Conservation (phyloP, 805 yeast species). For the Teunomyces kruisii region DNA sequence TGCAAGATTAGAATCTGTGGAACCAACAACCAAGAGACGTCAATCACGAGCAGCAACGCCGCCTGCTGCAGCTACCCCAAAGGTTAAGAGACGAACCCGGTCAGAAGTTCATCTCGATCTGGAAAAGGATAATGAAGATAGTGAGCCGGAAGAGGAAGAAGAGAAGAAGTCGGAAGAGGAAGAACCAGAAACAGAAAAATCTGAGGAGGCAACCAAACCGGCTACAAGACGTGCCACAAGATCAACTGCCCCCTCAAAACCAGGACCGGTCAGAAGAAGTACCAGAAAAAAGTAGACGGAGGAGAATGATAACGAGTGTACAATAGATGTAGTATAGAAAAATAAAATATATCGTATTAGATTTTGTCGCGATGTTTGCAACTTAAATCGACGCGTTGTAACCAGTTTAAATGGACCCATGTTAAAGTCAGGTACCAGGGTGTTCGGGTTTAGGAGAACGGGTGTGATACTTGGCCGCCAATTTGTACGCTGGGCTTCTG, state of each 20-base stretch:
- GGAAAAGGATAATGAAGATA: conserved; percentile 7
- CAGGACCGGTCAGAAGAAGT: conserved; percentile 14
- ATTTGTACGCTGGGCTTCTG: not conserved
- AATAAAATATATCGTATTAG: not conserved
- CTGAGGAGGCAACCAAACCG: conserved; percentile 1
- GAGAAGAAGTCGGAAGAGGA: conserved; percentile 5
- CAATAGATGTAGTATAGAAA: conserved; percentile 2
- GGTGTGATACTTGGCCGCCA: not conserved
- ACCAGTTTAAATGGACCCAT: not conserved
- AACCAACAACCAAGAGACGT: conserved; percentile 10
- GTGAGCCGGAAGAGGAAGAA: conserved; percentile 1
- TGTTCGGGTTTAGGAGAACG: not conserved
- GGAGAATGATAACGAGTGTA: not conserved
- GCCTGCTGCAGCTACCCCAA: conserved; percentile 6
- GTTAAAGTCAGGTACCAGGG: not conserved
- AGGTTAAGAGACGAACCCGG: conserved; percentile 16
- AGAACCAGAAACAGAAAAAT: conserved; percentile 1
- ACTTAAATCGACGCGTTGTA: not conserved
- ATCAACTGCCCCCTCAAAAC: conserved; percentile 7
- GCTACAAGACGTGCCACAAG: conserved; percentile 10
- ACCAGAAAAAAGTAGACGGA: conserved; percentile 12
- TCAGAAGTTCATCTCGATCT: conserved; percentile 15
- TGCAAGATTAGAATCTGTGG: conserved; percentile 16
- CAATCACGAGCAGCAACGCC: conserved; percentile 11
- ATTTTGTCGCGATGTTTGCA: not conserved